phyloP scores from a whole-genome alignment of 306 rosid species.

The Castanospermum australe region DNA sequence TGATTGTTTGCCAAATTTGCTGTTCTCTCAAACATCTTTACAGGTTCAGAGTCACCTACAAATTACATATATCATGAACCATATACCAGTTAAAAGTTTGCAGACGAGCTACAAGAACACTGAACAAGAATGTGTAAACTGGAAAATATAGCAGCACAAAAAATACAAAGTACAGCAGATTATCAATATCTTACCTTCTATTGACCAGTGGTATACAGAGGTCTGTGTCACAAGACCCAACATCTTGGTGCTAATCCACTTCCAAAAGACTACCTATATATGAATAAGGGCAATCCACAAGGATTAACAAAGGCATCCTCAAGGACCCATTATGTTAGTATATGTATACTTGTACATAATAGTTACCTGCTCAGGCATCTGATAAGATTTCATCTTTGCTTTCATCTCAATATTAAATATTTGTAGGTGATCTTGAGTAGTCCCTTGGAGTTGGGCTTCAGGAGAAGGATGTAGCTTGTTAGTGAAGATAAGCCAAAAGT shows the following conservation, averaged over 20 bases:
- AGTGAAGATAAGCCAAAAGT: constrained; percentile 22
- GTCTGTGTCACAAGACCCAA: constrained; percentile 93
- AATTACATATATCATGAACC: constrained; percentile 25
- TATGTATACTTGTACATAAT: not conserved
- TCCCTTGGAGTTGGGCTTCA: constrained; percentile 95
- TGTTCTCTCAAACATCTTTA: constrained; percentile 92
- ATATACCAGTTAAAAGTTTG: constrained; percentile 23
- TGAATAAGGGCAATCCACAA: not conserved
- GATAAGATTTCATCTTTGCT: constrained; percentile 90
- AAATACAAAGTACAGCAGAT: constrained; percentile 2
- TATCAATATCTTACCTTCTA: constrained; percentile 64
- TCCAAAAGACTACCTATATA: constrained; percentile 92
- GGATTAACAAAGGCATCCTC: constrained; percentile 9
- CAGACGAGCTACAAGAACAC: constrained; percentile 13
- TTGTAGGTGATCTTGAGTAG: constrained; percentile 96
- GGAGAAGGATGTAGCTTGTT: constrained; percentile 22
- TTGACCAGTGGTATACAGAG: constrained; percentile 94
- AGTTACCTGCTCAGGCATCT: constrained; percentile 97
- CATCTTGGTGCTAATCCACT: constrained; percentile 91
- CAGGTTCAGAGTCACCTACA: constrained; percentile 93
- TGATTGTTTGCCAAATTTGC: constrained; percentile 91
- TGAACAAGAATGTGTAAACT: not conserved
- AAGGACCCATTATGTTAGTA: not conserved
- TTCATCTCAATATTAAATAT: constrained; percentile 97
- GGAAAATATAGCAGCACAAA: not conserved